phyloP scores from a whole-genome alignment of 768 basidiomycete genomes.

The Rhizopogon vulgaris region DNA sequence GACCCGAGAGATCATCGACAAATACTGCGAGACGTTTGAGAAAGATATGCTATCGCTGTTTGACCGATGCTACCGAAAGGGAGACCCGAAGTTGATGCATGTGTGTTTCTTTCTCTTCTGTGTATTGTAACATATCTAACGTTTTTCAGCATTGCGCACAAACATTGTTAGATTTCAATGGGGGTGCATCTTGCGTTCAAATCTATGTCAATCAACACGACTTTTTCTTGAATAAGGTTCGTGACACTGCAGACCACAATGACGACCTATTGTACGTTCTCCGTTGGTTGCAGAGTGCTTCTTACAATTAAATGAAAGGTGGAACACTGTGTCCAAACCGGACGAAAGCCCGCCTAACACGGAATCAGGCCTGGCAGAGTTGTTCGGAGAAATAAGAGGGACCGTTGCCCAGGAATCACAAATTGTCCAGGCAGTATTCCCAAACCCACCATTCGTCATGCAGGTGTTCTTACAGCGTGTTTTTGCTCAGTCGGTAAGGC shows the following conservation, averaged over 20 bases:
- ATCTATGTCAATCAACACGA: conserved; percentile 99
- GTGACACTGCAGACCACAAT: conserved; percentile 49
- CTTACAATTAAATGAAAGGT: conserved; percentile 40
- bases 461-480: conserved; percentile 96
- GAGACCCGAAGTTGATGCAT: conserved; percentile 99
- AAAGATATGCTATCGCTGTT: conserved; percentile 97
- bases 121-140: conserved; percentile 6
- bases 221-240: conserved; percentile 95
- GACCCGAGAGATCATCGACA: conserved; percentile 90
- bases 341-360: conserved; percentile 67
- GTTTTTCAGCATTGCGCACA: conserved; percentile 85
- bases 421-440: conserved; percentile 98
- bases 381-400: conserved; percentile 81
- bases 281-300: background rate
- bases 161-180: conserved; percentile 95
- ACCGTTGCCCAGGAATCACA: conserved; percentile 96
- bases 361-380: conserved; percentile 71
- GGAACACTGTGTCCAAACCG: conserved; percentile 77
- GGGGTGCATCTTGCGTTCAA: conserved; percentile 93
- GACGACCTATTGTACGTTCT: conserved; percentile 51
- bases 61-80: conserved; percentile 91
- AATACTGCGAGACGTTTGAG: conserved; percentile 97
- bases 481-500: conserved; percentile 89
- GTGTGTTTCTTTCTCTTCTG: conserved; percentile 36
- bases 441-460: conserved; percentile 94